Evolutionary conservation across 2,329 filamentous ascomycete species (phyloP).

Genomic region (Alternaria arborescens): DNA sequence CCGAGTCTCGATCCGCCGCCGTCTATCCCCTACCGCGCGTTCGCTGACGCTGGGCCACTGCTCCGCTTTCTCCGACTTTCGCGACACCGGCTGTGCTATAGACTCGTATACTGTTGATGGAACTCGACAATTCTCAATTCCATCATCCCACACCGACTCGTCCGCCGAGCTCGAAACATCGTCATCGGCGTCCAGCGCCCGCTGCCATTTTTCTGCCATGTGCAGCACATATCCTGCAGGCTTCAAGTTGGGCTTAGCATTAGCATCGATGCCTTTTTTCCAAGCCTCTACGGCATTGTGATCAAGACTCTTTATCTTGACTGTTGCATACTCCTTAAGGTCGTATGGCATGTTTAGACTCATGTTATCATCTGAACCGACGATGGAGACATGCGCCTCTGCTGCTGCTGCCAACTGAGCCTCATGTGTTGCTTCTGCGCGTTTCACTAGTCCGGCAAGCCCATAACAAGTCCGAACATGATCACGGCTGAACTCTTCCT

Average conservation of each 20-base stretch:
- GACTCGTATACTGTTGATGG: not conserved
- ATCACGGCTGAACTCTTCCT: not conserved
- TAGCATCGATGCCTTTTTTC: not conserved
- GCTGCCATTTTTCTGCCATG: not conserved
- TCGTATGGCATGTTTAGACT: not conserved
- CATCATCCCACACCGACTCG: not conserved
- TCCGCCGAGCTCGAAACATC: not conserved
- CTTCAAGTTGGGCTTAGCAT: not conserved
- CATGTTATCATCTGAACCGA: not conserved
- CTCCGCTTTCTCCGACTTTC: not conserved
- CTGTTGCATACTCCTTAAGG: not conserved
- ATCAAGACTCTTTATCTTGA: not conserved
- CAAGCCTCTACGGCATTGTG: not conserved
- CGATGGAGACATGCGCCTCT: not conserved
- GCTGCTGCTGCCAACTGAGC: not conserved
- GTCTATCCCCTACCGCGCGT: not conserved
- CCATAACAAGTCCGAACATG: not conserved
- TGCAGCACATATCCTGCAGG: not conserved
- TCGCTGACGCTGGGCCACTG: not conserved
- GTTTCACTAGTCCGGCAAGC: not conserved
- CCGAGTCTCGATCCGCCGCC: not conserved
- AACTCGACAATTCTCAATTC: not conserved
- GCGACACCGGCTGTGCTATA: not conserved
- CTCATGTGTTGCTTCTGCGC: not conserved
- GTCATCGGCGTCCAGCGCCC: not conserved